phyloP scores from a whole-genome alignment of 768 basidiomycete genomes.

The Pulveroboletus sp. region DNA sequence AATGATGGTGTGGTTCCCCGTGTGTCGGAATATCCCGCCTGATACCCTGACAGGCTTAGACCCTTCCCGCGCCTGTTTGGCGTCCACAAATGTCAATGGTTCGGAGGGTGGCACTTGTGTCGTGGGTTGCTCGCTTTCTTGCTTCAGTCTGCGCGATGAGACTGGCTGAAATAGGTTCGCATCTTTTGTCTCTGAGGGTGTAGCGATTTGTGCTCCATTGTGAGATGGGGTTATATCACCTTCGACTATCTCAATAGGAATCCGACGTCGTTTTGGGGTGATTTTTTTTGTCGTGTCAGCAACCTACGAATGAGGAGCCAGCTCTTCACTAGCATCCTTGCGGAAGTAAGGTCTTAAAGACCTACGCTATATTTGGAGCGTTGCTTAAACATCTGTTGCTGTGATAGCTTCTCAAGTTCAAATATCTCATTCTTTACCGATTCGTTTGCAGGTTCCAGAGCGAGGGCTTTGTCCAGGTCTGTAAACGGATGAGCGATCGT shows the following conservation, averaged over 20 bases:
- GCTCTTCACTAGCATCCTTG: not conserved
- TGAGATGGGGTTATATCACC: slow-evolving; percentile 10
- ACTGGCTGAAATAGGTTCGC: slow-evolving; percentile 35
- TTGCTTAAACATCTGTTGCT: slow-evolving; percentile 29
- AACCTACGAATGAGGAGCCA: slow-evolving; percentile 10
- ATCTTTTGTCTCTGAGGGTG: slow-evolving; percentile 6
- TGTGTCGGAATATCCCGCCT: slow-evolving; percentile 68
- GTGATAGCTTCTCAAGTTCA: slow-evolving; percentile 41
- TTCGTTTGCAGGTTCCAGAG: slow-evolving; percentile 60
- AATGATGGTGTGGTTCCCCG: slow-evolving; percentile 59
- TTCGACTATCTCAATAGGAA: slow-evolving; percentile 63
- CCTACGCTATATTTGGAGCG: slow-evolving; percentile 31
- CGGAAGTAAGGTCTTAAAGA: slow-evolving; percentile 6
- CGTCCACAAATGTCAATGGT: slow-evolving; percentile 49
- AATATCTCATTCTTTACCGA: slow-evolving; percentile 59
- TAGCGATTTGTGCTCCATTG: not conserved
- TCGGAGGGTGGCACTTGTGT: slow-evolving; percentile 10
- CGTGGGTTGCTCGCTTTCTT: slow-evolving; percentile 12
- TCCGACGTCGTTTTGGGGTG: slow-evolving; percentile 45
- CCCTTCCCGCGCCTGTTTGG: slow-evolving; percentile 50
- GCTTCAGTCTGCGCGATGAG: slow-evolving; percentile 33
- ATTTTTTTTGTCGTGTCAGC: not conserved
- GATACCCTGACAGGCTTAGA: slow-evolving; percentile 46
- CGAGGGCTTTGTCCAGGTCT: slow-evolving; percentile 62
- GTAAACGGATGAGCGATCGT: slow-evolving; percentile 2